Evolutionary conservation across 257 asterid species (phyloP), one percentile per base, ranked within the genome.

Genomic region (Echium plantagineum): DNA sequence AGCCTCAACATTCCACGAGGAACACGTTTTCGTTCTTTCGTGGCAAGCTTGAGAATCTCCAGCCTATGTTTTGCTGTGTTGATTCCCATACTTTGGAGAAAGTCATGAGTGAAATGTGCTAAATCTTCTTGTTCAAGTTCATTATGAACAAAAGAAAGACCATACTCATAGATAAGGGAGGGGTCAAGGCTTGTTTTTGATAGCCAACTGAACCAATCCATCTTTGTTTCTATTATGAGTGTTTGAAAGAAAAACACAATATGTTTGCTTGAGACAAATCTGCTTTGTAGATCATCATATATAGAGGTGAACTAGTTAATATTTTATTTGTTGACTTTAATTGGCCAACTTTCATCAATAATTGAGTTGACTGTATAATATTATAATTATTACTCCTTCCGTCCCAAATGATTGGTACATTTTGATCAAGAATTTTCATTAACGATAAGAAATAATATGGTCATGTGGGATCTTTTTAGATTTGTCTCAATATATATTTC

Each of bases 31-130:
- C 58, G 52, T 2, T 66, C 67, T 59, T 62, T 80, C 46, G 76
- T 62, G 21, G 80, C 78, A 28, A 78, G 85, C 65, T 87, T 87
- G 86, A 87, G 90, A 69, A 78, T 78, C 63, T 78, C 83, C 38
- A 82, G 88, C 61, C 95, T 54, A 74, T 87, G 94, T 60, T 84
- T 87, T 70, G 95, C 95, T 15, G 77, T 64, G 22, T 72, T 61
- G 57, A 78, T 69, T 9, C 83, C 81, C 83, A 78, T 78, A 69
- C 83, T 78, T 56, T 78, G 83, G 17, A 78, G 74, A 21, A 78
- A 75, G 15, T 78, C 83, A 1, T 78, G 83, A 71, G 75, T 69
- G 76, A 78, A 75, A 59, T 60, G 75, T 15, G 74, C 60, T 21
- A 78, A 42, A 12, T 78, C 83, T 24, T 78, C 81, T 72, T 72